Conservation (phyloP, 108 stramenopile species). For the Nannochloropsis gaditana region DNA sequence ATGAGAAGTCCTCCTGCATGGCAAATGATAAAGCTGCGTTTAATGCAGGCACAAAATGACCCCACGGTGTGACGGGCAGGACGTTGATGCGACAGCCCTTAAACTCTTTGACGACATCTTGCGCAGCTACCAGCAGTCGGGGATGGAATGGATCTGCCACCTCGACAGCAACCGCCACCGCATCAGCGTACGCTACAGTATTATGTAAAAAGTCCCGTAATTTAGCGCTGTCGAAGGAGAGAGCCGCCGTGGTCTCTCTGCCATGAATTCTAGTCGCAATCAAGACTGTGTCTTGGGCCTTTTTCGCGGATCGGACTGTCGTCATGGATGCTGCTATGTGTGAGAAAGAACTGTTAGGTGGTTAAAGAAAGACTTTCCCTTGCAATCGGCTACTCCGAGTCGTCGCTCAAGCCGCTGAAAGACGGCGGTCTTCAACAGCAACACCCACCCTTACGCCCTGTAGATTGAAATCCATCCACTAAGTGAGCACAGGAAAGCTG, state of each 20-base stretch:
- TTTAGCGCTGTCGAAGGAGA: neutral
- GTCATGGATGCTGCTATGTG: neutral
- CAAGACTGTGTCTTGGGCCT: neutral
- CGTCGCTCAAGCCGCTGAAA: too few species aligned
- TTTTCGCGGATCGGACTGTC: neutral
- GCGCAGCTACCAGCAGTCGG: neutral
- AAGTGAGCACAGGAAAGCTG: too few species aligned
- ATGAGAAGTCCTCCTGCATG: slow-evolving; percentile 7
- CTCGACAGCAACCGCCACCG: neutral
- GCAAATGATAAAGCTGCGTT: neutral
- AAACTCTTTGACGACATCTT: neutral
- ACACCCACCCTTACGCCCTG: too few species aligned
- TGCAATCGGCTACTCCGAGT: too few species aligned
- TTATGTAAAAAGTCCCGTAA: neutral
- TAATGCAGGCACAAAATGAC: neutral
- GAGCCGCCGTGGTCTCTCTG: neutral
- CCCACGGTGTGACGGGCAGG: slow-evolving; percentile 1
- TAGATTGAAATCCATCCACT: too few species aligned
- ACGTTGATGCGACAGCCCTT: slow-evolving; percentile 5
- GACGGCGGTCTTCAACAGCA: too few species aligned
- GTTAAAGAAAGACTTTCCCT: too few species aligned
- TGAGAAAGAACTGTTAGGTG: too few species aligned
- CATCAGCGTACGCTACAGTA: neutral
- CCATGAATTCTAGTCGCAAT: neutral
- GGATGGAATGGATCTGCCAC: slow-evolving; percentile 8